Percentiles rank a stretch among this genome's conserved stretches.
Evolutionary conservation across 768 basidiomycete species (phyloP).

Genomic region (Coprinopsis cinerea): DNA sequence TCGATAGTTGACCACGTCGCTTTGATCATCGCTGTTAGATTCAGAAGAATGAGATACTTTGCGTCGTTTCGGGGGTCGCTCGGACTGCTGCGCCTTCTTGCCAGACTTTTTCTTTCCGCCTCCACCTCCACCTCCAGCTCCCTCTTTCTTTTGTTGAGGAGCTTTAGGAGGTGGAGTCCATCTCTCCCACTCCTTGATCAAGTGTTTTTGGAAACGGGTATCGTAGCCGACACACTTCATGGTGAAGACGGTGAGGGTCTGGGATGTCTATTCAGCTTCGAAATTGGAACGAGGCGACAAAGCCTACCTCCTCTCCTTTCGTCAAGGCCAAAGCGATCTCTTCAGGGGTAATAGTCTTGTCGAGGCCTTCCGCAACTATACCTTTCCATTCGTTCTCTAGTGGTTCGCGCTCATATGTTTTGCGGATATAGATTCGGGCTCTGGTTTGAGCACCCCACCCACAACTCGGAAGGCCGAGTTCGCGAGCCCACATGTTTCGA

Average conservation of each 20-base stretch:
- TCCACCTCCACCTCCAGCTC: no score
- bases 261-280: background rate
- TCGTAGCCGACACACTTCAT: conserved; percentile 8
- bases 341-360: conserved; percentile 3
- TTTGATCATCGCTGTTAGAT: no score
- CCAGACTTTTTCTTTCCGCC: no score
- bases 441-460: background rate
- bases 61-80: no score
- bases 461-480: background rate
- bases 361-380: conserved; percentile 2
- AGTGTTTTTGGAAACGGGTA: background rate
- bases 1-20: no score
- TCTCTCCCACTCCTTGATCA: background rate
- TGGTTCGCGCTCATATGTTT: background rate
- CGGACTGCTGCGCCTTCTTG: no score
- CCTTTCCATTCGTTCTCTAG: background rate
- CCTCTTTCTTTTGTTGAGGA: no score
- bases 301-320: conserved; percentile 2
- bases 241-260: conserved; percentile 1
- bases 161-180: no score
- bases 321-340: conserved; percentile 1
- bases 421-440: background rate
- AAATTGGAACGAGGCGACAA: background rate
- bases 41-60: no score
- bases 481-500: background rate